phyloP scores from a whole-genome alignment of 768 basidiomycete species.

The Cystofilobasidium bisporidii region DNA sequence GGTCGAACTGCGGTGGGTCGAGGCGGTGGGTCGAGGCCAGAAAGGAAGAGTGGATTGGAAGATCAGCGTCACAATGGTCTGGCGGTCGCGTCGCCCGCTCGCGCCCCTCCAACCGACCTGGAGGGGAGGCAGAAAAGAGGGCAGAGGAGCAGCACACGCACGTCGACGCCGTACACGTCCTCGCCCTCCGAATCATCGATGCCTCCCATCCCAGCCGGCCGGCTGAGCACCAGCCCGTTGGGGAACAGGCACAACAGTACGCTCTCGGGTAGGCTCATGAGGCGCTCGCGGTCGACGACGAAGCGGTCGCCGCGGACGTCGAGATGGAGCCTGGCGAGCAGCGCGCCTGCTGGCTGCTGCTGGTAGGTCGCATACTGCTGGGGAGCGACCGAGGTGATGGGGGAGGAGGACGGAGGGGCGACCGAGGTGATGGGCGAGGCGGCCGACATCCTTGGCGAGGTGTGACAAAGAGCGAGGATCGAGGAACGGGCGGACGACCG shows the following conservation, averaged over 20 bases:
- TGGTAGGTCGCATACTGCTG: constrained; percentile 25
- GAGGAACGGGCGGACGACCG: not conserved
- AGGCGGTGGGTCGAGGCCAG: not conserved
- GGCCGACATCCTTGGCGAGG: constrained; percentile 9
- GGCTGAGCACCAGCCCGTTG: constrained; percentile 85
- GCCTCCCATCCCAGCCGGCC: constrained; percentile 58
- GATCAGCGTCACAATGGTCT: too few relatives aligned
- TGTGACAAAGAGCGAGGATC: not conserved
- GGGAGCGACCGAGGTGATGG: constrained; percentile 40
- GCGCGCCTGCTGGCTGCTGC: constrained; percentile 56
- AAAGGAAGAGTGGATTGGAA: too few relatives aligned
- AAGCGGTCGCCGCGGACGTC: constrained; percentile 86
- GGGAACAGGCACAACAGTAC: constrained; percentile 94
- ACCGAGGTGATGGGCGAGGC: constrained; percentile 42
- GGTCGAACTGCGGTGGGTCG: constrained; percentile 65
- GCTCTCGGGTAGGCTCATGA: constrained; percentile 97
- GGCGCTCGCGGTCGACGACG: constrained; percentile 89
- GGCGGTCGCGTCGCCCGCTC: too few relatives aligned
- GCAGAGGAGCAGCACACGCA: constrained; percentile 46
- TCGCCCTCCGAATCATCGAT: constrained; percentile 67
- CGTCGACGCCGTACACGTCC: constrained; percentile 86
- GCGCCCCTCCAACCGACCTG: too few relatives aligned
- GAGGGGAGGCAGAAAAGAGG: not conserved
- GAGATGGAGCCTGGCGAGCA: constrained; percentile 76
- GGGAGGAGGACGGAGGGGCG: constrained; percentile 35